Percentiles rank a stretch among this genome's conserved stretches.
These are phyloP conservation scores for Neurospora sp. DNA, from an alignment of 495 filamentous ascomycete genomes.

Conservation along the genomic window DNA sequence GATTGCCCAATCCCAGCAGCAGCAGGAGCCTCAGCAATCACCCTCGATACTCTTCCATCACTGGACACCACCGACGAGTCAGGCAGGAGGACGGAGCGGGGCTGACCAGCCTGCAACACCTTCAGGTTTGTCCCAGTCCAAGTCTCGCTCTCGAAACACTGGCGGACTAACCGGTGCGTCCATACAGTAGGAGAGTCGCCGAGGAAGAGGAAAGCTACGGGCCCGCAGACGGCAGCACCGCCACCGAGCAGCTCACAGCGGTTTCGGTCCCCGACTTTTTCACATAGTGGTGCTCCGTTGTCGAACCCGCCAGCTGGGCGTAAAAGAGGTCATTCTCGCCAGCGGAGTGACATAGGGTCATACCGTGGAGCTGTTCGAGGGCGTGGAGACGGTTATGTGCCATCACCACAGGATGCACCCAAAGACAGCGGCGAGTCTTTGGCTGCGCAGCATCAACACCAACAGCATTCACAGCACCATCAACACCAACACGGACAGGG, in stretches of 20 bases:
- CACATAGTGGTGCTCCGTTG: slow-evolving; percentile 41
- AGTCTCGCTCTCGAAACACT: slow-evolving; percentile 40
- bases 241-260: slow-evolving; percentile 42
- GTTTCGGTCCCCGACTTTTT: slow-evolving; percentile 46
- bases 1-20: slow-evolving; percentile 25
- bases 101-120: slow-evolving; percentile 53
- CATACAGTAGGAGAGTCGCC: slow-evolving; percentile 51
- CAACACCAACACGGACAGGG: slow-evolving; percentile 7
- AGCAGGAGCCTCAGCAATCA: slow-evolving; percentile 37
- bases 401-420: slow-evolving; percentile 29
- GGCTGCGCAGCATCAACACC: not conserved
- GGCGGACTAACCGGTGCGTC: slow-evolving; percentile 40
- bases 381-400: slow-evolving; percentile 26
- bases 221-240: slow-evolving; percentile 48
- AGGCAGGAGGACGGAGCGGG: slow-evolving; percentile 38
- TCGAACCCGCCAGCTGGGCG: slow-evolving; percentile 48
- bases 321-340: slow-evolving; percentile 55
- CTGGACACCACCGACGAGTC: slow-evolving; percentile 70
- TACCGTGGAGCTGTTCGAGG: slow-evolving; percentile 32
- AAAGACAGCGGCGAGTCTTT: slow-evolving; percentile 12
- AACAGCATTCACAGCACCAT: not conserved
- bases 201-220: slow-evolving; percentile 63
- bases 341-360: slow-evolving; percentile 56
- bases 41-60: slow-evolving; percentile 83
- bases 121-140: slow-evolving; percentile 55